Conservation (phyloP, 352 stramenopile species). For the Globisporangium splendens region DNA sequence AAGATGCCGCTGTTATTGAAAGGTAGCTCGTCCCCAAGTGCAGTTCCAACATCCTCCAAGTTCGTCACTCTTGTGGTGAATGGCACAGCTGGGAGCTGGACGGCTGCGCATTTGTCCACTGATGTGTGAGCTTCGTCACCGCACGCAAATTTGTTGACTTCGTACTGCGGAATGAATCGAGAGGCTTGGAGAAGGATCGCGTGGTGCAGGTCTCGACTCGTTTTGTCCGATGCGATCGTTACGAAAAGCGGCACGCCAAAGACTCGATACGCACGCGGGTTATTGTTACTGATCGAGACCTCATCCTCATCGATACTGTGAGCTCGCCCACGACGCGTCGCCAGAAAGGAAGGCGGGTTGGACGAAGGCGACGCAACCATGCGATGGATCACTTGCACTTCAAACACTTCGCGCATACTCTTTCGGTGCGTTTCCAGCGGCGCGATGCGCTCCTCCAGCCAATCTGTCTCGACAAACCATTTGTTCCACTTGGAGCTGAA, state of each 20-base stretch:
- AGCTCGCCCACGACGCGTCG: background rate
- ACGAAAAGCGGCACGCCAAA: constrained; percentile 75
- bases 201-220: constrained; percentile 55
- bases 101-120: constrained; percentile 3
- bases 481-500: constrained; percentile 73
- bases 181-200: constrained; percentile 64
- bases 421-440: constrained; percentile 39
- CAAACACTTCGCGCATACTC: constrained; percentile 56
- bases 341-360: constrained; percentile 2
- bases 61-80: constrained; percentile 60
- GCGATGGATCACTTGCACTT: constrained; percentile 76
- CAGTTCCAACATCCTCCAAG: constrained; percentile 46
- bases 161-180: constrained; percentile 37
- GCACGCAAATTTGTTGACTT: constrained; percentile 7
- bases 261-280: constrained; percentile 35
- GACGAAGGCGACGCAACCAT: constrained; percentile 18
- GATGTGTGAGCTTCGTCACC: constrained; percentile 1
- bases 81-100: constrained; percentile 21
- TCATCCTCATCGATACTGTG: constrained; percentile 8
- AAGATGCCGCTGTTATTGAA: constrained; percentile 52
- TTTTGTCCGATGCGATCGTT: constrained; percentile 68
- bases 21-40: constrained; percentile 35
- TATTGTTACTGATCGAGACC: constrained; percentile 6
- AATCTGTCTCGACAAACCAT: constrained; percentile 61
- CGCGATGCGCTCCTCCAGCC: constrained; percentile 44